phyloP scores from a whole-genome alignment of 2,329 filamentous ascomycete species.

The Fusarium oxysporum region DNA sequence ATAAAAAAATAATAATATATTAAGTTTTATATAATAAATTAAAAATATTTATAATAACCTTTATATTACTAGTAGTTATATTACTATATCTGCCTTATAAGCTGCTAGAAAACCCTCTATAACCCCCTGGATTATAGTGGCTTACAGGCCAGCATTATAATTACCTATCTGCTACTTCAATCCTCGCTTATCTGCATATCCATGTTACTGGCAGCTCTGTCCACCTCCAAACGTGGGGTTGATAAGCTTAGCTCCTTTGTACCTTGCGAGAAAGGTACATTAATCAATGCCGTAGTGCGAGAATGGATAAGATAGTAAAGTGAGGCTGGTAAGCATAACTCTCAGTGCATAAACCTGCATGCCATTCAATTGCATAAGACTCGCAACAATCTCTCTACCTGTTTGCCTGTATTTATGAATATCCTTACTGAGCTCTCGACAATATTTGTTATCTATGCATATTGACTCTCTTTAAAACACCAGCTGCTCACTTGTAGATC shows the following conservation, averaged over 20 bases:
- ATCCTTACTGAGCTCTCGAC: not conserved
- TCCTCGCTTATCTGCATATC: too few species aligned
- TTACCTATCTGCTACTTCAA: too few species aligned
- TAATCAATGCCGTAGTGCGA: not conserved
- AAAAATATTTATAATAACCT: too few species aligned
- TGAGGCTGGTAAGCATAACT: not conserved
- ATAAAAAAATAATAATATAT: too few species aligned
- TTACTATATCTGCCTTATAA: too few species aligned
- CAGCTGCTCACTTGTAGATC: not conserved
- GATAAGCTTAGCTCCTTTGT: not conserved
- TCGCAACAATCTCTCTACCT: not conserved
- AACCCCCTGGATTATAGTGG: too few species aligned
- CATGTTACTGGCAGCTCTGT: too few species aligned
- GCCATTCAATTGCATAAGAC: not conserved
- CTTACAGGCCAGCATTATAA: too few species aligned
- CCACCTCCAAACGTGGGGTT: too few species aligned
- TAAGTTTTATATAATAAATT: too few species aligned
- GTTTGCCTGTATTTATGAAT: not conserved
- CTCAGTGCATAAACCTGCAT: not conserved
- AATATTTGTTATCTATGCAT: not conserved
- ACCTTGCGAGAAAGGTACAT: not conserved
- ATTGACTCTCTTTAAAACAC: not conserved
- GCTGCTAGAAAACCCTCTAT: too few species aligned
- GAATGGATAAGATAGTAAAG: not conserved
- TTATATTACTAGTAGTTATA: too few species aligned